Conservation (phyloP, 345 rosid species). For the Pistacia integerrima region DNA sequence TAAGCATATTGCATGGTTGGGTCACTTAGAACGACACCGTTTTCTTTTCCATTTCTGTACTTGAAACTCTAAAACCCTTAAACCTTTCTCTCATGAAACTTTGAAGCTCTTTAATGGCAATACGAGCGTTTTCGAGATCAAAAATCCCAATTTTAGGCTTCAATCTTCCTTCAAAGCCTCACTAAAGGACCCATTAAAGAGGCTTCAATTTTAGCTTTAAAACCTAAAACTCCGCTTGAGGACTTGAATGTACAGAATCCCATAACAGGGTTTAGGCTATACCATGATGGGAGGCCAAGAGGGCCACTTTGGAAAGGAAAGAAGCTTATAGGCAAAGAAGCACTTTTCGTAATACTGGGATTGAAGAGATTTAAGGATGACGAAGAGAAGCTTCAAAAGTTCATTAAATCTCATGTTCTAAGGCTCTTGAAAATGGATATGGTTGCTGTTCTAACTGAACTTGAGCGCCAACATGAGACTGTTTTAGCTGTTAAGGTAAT, state of each 20-base stretch:
- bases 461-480: slow-evolving; percentile 88
- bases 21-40: too few species aligned
- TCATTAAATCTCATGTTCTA: slow-evolving; percentile 66
- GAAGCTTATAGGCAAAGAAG: slow-evolving; percentile 87
- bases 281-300: slow-evolving; percentile 93
- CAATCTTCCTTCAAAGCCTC: slow-evolving; percentile 39
- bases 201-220: slow-evolving; percentile 23
- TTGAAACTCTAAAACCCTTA: background rate
- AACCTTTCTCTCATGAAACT: background rate
- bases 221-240: slow-evolving; percentile 21
- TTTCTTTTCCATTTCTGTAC: too few species aligned
- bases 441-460: slow-evolving; percentile 79
- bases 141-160: slow-evolving; percentile 34
- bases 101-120: slow-evolving; percentile 30
- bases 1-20: too few species aligned
- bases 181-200: slow-evolving; percentile 9
- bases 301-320: slow-evolving; percentile 96
- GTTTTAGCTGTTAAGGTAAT: slow-evolving; percentile 65
- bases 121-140: slow-evolving; percentile 53
- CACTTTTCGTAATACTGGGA: slow-evolving; percentile 70
- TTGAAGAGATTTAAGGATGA: slow-evolving; percentile 81
- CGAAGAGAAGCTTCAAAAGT: slow-evolving; percentile 67
- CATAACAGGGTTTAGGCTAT: slow-evolving; percentile 42
- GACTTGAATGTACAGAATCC: slow-evolving; percentile 17
- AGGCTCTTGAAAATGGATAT: slow-evolving; percentile 82